Conservation (phyloP, 2,329 filamentous ascomycete species). For the Lecanicillium sp. region DNA sequence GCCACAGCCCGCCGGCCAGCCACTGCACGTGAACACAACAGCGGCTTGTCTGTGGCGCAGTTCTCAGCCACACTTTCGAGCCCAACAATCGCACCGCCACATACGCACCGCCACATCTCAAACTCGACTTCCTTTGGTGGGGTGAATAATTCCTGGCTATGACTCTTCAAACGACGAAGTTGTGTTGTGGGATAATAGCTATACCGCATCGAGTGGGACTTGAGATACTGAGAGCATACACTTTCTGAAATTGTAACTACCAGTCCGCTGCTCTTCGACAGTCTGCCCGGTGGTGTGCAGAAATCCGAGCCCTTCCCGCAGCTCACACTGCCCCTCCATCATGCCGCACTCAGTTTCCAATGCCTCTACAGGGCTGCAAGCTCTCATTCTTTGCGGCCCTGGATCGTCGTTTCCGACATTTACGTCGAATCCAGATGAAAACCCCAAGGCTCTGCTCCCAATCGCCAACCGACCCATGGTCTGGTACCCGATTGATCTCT, state of each 20-base stretch:
- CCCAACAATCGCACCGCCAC: background rate
- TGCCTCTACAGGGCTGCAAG: slow-evolving; percentile 72
- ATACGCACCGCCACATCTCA: slow-evolving; percentile 4
- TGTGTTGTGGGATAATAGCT: background rate
- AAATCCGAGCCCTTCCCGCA: background rate
- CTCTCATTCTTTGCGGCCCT: slow-evolving; percentile 75
- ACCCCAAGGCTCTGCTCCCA: slow-evolving; percentile 74
- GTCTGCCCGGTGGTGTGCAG: background rate
- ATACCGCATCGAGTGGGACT: background rate
- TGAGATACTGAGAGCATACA: background rate
- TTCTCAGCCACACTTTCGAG: slow-evolving; percentile 1
- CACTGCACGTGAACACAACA: background rate
- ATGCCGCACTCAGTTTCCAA: slow-evolving; percentile 75
- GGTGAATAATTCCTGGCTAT: slow-evolving; percentile 9
- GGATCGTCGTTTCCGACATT: slow-evolving; percentile 79
- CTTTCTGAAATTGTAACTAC: too few relatives aligned
- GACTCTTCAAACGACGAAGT: slow-evolving; percentile 11
- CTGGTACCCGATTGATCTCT: slow-evolving; percentile 84
- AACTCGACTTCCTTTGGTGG: slow-evolving; percentile 13
- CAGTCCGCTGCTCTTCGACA: background rate
- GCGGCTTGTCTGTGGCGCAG: background rate
- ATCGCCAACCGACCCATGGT: slow-evolving; percentile 85
- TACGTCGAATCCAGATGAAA: slow-evolving; percentile 71
- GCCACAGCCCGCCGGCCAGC: background rate
- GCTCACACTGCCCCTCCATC: slow-evolving; percentile 17